Evolutionary conservation across 371 early-diverging fungal species (phyloP), one percentile per base, ranked within the genome.

Genomic region (Syncephalastrum monosporum): DNA sequence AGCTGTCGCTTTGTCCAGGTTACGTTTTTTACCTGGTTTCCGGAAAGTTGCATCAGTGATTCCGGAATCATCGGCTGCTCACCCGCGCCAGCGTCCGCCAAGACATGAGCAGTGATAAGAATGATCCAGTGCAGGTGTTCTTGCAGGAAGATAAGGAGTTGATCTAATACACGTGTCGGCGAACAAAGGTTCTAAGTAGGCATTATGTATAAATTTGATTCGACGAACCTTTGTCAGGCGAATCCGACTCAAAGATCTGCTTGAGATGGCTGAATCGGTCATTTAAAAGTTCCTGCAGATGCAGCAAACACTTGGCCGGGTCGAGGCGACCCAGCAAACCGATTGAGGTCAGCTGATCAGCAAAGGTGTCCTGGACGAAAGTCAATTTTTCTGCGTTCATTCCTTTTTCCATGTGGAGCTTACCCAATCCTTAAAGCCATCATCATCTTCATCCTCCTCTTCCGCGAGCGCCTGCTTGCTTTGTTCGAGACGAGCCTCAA

Each of bases 121-220:
- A 85, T 71, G 4, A 90, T 67, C 92, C 92, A 92, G 72, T 92
- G 89, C 14, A 88, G 43, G 24, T 86, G 85, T 56, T 92, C 92
- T 43, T 83, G 79, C 19, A 88, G 51, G 29, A 67, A 57, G 4
- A 64, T 59, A 23, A 81, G 55, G 5, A 68, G 48, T 19, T 68
- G 62, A 19, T 72, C 78, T 53, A 67, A 21, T 13, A 5, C 25
- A 25, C 50, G 50, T 14, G n/a, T 19, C 42, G 25, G 15, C 15
- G 17, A 52, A 10, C 24, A 52, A 41, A 5, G 14, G 19, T 21
- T 21, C 21, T 21, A 21, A 21, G 21, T 21, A 21, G 21, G 21
- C 4, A 4, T 13, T 29, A 29, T 29, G 3, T 29, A 29, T 29
- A 7, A 7, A 21, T 29, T 3, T 7, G 29, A 3, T 7, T 29